phyloP scores from a whole-genome alignment of 2,329 filamentous ascomycete genomes.

The Colletotrichum destructivum region DNA sequence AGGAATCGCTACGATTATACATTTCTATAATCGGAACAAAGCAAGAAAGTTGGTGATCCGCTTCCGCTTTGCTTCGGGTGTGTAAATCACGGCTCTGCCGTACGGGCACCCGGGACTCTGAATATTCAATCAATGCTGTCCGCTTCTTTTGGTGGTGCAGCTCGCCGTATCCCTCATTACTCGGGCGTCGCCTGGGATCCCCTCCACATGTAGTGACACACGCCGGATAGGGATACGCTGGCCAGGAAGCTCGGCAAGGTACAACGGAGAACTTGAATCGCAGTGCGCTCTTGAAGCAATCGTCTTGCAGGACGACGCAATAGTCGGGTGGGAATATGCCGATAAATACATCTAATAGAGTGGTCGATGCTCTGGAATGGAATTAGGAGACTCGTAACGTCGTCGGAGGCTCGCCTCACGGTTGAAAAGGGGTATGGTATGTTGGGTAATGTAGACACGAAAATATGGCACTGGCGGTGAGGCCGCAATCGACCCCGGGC shows the following conservation, averaged over 20 bases:
- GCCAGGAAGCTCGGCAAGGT: constrained; percentile 15
- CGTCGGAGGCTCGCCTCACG: constrained; percentile 41
- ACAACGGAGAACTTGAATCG: constrained; percentile 31
- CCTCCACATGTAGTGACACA: constrained; percentile 16
- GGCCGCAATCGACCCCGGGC: neutral
- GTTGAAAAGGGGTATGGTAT: constrained; percentile 30
- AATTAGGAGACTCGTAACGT: constrained; percentile 45
- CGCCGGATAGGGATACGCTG: constrained; percentile 20
- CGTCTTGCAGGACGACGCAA: constrained; percentile 17
- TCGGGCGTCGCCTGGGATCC: constrained; percentile 7
- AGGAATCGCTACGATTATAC: constrained; percentile 40
- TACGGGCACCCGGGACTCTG: neutral
- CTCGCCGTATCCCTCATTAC: constrained; percentile 1
- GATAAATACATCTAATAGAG: constrained; percentile 42
- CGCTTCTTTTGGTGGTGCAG: constrained; percentile 5
- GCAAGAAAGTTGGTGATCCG: neutral
- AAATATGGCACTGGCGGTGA: constrained; percentile 15
- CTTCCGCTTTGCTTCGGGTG: neutral
- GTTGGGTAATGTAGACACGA: constrained; percentile 28
- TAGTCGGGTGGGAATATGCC: constrained; percentile 31
- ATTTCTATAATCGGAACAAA: constrained; percentile 33
- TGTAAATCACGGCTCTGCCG: constrained; percentile 32
- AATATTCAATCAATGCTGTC: constrained; percentile 23
- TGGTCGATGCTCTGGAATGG: constrained; percentile 35
- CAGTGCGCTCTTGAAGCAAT: constrained; percentile 34